Evolutionary conservation across 2,329 filamentous ascomycete genomes (phyloP), one percentile per base, ranked within the genome.

Genomic region (Epichloe coenophiala): DNA sequence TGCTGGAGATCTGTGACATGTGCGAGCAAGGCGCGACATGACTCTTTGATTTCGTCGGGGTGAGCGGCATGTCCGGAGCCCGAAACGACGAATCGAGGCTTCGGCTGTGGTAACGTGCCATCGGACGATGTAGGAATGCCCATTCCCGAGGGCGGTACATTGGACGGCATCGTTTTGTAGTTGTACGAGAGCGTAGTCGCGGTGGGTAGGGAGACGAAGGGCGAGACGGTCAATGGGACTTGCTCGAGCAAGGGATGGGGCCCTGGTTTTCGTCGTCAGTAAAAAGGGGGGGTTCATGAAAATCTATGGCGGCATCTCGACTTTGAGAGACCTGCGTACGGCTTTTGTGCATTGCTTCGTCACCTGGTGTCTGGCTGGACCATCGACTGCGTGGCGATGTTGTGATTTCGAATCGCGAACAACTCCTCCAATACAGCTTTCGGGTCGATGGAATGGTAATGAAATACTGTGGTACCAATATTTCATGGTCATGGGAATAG

Each of bases 131-230:
- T 65, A 19, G 64, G 59, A 27, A 69, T 61, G 50, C 64, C 65
- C 21, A 68, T 54, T 27, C 61, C 57, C 2, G 67, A 66, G 3
- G 66, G 61, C 2, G 93, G 91, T 0, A 97, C 79, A 2, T 88
- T 86, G 1, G 88, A 91, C 0, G 91, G 88, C 63, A 97, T 84
- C 11, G 82, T 78, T 64, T 90, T 91, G 77, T 96, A 97, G 59
- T 88, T 95, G 72, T 97, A 97, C 23, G 93, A 91, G 7, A 98
- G 80, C 0, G 90, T 95, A 19, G 90, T 86, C 27, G 91, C 85
- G 33, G 87, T 84, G 11, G 93, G 93, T 35, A 98, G 83, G 53
- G 84, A 86, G 60, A 97, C 81, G 71, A 96, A 96, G 27, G 93
- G 93, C 3, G 91, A 96, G 43, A 97, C 89, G 47, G 89, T 94